Evolutionary conservation across 192 early-diverging fungal genomes (phyloP), one percentile per base, ranked within the genome.

Genomic region (Geosiphon pyriformis): DNA sequence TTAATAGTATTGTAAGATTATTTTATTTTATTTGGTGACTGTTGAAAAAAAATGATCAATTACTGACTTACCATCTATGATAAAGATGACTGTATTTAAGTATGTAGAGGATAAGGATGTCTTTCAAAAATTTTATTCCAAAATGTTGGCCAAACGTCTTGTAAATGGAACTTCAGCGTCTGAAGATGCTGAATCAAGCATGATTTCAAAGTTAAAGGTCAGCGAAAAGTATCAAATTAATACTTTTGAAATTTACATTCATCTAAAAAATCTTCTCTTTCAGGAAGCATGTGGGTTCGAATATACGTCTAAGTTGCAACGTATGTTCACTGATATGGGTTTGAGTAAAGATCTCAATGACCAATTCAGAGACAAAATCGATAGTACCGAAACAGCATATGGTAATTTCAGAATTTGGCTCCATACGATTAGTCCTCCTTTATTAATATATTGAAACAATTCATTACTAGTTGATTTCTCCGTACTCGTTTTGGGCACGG

Each of bases 21-120:
- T 51, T 52, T 32, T 65, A 0, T 29, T 29, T 55, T 27, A 18
- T 10, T 23, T 25, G 18, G 37, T 55, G 33, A 26, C 25, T 48
- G 4, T 61, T 51, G 26, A 27, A 6, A 0, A 11, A 2, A 18
- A 20, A 20, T 10, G 3, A 27, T 27, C 1, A 54, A 20, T 65
- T 23, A n/a, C 27, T 42, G 37, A 10, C 15, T 42, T 6, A 10
- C 37, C 6, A 42, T 10, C 6, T 10, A 42, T 10, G 15, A 42
- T 56, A 20, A 57, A 91, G 87, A 93, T 99, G 83, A 95, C 87
- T 4, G 85, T 99, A 15, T 96, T 94, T 78, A 93, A 94, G 74
- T 99, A 93, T 72, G 85, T 99, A 47, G 93, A 94, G 64, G 94
- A 95, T 82, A 92, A 93, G 74, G 96, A 99, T 72, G 92, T 99